Percentiles rank a stretch among this genome's conserved stretches.
Evolutionary conservation across 2,329 filamentous ascomycete species (phyloP).

Genomic region (Apiospora pterosperma): DNA sequence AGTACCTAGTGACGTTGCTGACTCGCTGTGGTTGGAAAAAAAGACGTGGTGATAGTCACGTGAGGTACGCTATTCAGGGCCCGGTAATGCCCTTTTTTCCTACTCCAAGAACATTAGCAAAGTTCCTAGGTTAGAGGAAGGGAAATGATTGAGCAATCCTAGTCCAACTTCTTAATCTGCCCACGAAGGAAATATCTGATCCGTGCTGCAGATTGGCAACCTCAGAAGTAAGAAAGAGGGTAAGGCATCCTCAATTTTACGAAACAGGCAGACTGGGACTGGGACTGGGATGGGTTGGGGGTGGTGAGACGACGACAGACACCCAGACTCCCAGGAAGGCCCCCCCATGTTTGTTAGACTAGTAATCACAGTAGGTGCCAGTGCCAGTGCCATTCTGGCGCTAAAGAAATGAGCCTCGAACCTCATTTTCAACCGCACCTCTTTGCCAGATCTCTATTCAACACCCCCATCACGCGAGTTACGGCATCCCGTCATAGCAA

Average conservation of each 20-base stretch:
- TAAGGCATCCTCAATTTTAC: background rate
- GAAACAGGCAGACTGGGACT: background rate
- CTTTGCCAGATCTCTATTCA: constrained; percentile 1
- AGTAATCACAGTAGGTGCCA: constrained; percentile 1
- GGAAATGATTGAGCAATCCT: background rate
- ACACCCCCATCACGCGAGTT: background rate
- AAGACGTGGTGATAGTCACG: background rate
- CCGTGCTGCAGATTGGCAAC: constrained; percentile 1
- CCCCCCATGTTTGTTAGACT: constrained; percentile 1
- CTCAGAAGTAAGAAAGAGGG: background rate
- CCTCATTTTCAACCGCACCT: constrained; percentile 1
- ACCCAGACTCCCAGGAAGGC: background rate
- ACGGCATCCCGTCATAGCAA: background rate
- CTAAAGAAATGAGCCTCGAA: constrained; percentile 3
- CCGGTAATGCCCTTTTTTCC: background rate
- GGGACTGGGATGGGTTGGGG: constrained; percentile 1
- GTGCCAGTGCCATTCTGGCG: background rate
- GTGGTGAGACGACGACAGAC: constrained; percentile 1
- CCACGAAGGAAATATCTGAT: background rate
- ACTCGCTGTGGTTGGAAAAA: background rate
- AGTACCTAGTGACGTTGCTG: background rate
- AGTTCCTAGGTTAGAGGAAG: background rate
- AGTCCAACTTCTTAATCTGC: background rate
- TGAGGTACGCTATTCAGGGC: background rate
- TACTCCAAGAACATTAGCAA: background rate